Percentiles rank a stretch among this genome's conserved stretches.
Evolutionary conservation across 2,329 filamentous ascomycete species (phyloP).

Genomic region (Niveomyces coronatus): DNA sequence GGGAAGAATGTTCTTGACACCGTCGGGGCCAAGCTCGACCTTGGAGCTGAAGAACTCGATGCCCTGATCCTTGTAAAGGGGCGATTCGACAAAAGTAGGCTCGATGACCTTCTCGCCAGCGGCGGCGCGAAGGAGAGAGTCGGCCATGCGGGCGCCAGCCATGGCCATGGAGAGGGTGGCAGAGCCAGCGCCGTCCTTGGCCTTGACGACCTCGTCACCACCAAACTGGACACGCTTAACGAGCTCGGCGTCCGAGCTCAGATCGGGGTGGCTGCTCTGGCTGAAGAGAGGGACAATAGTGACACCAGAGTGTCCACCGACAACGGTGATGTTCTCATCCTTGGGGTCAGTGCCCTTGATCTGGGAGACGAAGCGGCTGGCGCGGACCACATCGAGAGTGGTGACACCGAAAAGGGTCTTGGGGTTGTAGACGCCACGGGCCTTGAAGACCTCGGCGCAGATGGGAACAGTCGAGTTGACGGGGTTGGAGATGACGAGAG

Average conservation of each 20-base stretch:
- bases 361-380: slow-evolving; percentile 94
- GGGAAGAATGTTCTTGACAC: slow-evolving; percentile 86
- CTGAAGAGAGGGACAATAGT: slow-evolving; percentile 98
- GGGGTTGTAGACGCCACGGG: slow-evolving; percentile 92
- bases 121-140: slow-evolving; percentile 84
- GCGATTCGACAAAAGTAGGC: slow-evolving; percentile 94
- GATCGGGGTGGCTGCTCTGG: slow-evolving; percentile 79
- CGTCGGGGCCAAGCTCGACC: slow-evolving; percentile 92
- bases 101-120: slow-evolving; percentile 93
- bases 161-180: slow-evolving; percentile 98
- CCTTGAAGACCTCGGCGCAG: slow-evolving; percentile 93
- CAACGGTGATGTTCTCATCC: slow-evolving; percentile 88
- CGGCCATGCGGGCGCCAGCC: slow-evolving; percentile 75
- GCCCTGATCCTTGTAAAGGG: slow-evolving; percentile 97
- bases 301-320: slow-evolving; percentile 94
- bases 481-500: slow-evolving; percentile 97
- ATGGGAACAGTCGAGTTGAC: slow-evolving; percentile 99
- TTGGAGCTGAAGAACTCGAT: slow-evolving; percentile 93
- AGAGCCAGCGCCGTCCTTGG: slow-evolving; percentile 95
- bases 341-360: slow-evolving; percentile 83
- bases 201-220: slow-evolving; percentile 97
- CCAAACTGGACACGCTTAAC: slow-evolving; percentile 96
- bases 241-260: slow-evolving; percentile 68
- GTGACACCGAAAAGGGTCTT: slow-evolving; percentile 99
- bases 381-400: slow-evolving; percentile 96